Conservation (phyloP, 805 yeast genomes). For the Kazachstania africana region DNA sequence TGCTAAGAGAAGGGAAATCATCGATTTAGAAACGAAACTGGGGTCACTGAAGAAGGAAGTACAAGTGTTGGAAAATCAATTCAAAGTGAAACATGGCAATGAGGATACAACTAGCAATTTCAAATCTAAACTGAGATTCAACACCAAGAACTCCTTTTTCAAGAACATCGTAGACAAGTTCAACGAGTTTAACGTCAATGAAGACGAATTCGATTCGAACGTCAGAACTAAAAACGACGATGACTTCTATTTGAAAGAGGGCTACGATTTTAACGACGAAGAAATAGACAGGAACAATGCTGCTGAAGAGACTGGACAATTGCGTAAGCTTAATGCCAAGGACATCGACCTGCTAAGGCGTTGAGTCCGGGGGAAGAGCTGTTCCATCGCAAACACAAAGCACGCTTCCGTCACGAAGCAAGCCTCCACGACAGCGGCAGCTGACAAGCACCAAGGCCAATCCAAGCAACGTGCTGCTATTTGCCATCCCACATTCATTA, state of each 20-base stretch:
- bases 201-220: slow-evolving; percentile 20
- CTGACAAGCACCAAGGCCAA: too few relatives aligned
- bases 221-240: slow-evolving; percentile 7
- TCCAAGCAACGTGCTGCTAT: too few relatives aligned
- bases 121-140: too few relatives aligned
- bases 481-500: too few relatives aligned
- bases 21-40: slow-evolving; percentile 35
- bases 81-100: neutral
- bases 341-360: too few relatives aligned
- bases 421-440: too few relatives aligned
- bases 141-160: slow-evolving; percentile 4
- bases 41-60: slow-evolving; percentile 30
- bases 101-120: neutral
- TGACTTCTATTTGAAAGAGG: slow-evolving; percentile 17
- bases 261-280: slow-evolving; percentile 19
- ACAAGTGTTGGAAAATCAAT: slow-evolving; percentile 20
- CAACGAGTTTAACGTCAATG: slow-evolving; percentile 24
- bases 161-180: slow-evolving; percentile 17
- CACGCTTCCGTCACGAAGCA: too few relatives aligned
- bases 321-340: slow-evolving; percentile 2
- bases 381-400: too few relatives aligned
- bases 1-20: slow-evolving; percentile 40
- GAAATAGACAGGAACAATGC: slow-evolving; percentile 14
- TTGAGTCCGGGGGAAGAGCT: too few relatives aligned
- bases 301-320: slow-evolving; percentile 7